Percentiles rank a stretch among this genome's conserved stretches.
These are phyloP conservation scores for Orobanche coerulescens DNA, from an alignment of 257 asterid genomes.

Conservation along the genomic window DNA sequence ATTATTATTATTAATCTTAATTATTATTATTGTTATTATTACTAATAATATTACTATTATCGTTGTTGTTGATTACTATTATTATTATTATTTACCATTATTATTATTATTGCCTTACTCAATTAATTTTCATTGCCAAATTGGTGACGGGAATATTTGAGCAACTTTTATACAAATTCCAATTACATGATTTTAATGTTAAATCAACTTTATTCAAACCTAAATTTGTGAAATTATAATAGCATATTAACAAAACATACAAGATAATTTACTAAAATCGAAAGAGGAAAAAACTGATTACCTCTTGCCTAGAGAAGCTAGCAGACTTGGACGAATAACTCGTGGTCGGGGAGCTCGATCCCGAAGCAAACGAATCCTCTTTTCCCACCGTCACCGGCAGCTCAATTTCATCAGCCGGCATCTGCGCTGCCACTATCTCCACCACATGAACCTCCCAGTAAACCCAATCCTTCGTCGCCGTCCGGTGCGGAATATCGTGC, in stretches of 20 bases:
- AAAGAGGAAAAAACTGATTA: conserved; percentile 19
- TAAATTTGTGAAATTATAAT: not conserved
- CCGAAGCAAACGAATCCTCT: conserved; percentile 49
- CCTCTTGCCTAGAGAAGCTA: conserved; percentile 71
- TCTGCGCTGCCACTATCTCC: conserved; percentile 33
- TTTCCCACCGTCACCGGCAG: conserved; percentile 26
- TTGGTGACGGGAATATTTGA: not conserved
- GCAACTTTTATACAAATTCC: not conserved
- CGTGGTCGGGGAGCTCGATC: conserved; percentile 45
- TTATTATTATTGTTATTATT: too few relatives aligned
- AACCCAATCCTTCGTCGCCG: conserved; percentile 75
- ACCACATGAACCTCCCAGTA: conserved; percentile 77
- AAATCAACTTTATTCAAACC: not conserved
- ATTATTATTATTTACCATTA: too few relatives aligned
- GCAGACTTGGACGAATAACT: conserved; percentile 48
- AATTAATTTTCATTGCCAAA: too few relatives aligned
- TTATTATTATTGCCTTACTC: too few relatives aligned
- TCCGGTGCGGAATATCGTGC: conserved; percentile 84
- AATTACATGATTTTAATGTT: conserved; percentile 4
- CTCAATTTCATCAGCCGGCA: conserved; percentile 23
- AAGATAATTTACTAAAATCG: not conserved
- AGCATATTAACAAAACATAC: not conserved
- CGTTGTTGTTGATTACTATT: too few relatives aligned
- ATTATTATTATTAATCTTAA: too few relatives aligned
- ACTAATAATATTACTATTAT: too few relatives aligned